A percentile compares a stretch with the other conserved stretches of the same genome.
Evolutionary conservation across 768 basidiomycete genomes (phyloP).

Genomic region (Amanita jacksonii): DNA sequence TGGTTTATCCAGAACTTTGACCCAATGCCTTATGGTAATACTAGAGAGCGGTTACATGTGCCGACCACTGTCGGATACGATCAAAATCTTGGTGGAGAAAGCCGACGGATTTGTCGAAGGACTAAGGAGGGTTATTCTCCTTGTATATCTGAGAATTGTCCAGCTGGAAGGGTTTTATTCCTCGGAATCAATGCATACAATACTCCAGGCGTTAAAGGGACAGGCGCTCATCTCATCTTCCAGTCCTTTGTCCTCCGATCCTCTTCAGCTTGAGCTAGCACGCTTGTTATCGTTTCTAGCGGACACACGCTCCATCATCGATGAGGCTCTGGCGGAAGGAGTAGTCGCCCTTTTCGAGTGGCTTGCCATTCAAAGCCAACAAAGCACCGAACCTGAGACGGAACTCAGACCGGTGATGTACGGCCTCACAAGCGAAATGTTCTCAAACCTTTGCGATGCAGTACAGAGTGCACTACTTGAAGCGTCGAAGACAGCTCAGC

Average conservation of each 20-base stretch:
- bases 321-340: slow-evolving; percentile 23
- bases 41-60: slow-evolving; percentile 41
- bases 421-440: slow-evolving; percentile 31
- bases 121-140: slow-evolving; percentile 22
- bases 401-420: slow-evolving; percentile 20
- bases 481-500: background rate
- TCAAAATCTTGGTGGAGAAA: slow-evolving; percentile 20
- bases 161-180: slow-evolving; percentile 20
- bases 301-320: slow-evolving; percentile 15
- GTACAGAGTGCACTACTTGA: slow-evolving; percentile 15
- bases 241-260: background rate
- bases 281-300: background rate
- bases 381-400: slow-evolving; percentile 18
- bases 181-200: slow-evolving; percentile 4
- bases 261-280: slow-evolving; percentile 1
- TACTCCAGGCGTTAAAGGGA: slow-evolving; percentile 15
- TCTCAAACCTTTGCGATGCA: slow-evolving; percentile 30
- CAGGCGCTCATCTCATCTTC: background rate
- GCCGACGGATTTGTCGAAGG: slow-evolving; percentile 20
- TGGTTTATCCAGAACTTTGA: slow-evolving; percentile 34
- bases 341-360: slow-evolving; percentile 35
- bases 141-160: slow-evolving; percentile 23
- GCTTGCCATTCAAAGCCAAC: slow-evolving; percentile 31
- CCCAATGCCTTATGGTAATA: slow-evolving; percentile 33
- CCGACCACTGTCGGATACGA: slow-evolving; percentile 32